A percentile compares a stretch with the other conserved stretches of the same genome.
phyloP scores from a whole-genome alignment of 1,284 basidiomycete species.

The Papiliotrema fonsecae region DNA sequence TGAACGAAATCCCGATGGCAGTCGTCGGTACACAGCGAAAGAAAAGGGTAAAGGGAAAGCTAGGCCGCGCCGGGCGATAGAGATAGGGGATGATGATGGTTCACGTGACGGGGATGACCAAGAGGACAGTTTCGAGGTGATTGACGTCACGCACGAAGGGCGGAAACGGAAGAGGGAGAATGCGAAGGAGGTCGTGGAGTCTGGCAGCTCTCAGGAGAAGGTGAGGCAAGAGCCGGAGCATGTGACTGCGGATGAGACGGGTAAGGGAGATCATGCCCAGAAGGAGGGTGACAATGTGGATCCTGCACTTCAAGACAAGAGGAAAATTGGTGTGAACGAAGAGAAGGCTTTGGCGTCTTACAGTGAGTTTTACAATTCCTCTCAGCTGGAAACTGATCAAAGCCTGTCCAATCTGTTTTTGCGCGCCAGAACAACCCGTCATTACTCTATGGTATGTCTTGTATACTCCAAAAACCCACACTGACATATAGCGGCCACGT shows the following conservation, averaged over 20 bases:
- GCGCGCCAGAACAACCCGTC: conserved; percentile 28
- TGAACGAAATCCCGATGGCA: not conserved
- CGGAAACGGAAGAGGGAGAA: conserved; percentile 2
- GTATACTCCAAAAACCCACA: not conserved
- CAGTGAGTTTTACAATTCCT: conserved; percentile 13
- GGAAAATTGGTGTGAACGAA: too few relatives aligned
- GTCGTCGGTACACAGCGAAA: not conserved
- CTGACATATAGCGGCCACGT: conserved; percentile 35
- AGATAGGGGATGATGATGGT: conserved; percentile 7
- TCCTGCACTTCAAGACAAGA: too few relatives aligned
- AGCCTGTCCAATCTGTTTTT: conserved; percentile 44
- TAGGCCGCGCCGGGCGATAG: conserved; percentile 1
- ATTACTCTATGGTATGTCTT: conserved; percentile 36
- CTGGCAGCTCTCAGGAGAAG: too few relatives aligned
- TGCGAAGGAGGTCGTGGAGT: not conserved
- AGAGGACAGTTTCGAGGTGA: conserved; percentile 2
- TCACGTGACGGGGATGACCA: conserved; percentile 6
- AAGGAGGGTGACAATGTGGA: too few relatives aligned
- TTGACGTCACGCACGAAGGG: not conserved
- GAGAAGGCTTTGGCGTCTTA: conserved; percentile 13
- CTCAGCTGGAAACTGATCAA: not conserved
- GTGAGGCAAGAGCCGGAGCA: not conserved
- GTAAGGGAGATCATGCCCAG: too few relatives aligned
- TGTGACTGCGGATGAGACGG: conserved; percentile 3
- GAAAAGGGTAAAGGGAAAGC: conserved; percentile 32